Conservation (phyloP, 768 basidiomycete species). For the Leccinellum luteum region DNA sequence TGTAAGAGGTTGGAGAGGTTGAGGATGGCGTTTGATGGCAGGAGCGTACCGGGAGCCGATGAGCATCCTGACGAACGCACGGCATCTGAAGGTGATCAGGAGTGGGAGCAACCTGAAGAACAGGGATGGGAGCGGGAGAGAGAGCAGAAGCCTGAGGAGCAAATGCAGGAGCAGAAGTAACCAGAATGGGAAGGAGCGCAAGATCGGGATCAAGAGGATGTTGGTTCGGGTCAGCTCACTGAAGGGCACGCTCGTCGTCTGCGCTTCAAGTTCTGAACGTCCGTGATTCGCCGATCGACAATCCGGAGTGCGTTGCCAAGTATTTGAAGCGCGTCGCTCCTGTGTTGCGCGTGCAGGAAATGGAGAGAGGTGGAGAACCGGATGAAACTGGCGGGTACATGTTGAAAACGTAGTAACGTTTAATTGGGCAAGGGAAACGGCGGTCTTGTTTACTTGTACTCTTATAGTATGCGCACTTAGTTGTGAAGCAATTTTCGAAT, state of each 20-base stretch:
- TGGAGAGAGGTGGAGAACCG: constrained; percentile 28
- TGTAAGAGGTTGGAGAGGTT: constrained; percentile 20
- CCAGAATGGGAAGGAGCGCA: neutral
- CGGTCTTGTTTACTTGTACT: constrained; percentile 3
- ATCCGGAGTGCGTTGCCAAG: constrained; percentile 25
- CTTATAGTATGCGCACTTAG: neutral
- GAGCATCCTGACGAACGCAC: neutral
- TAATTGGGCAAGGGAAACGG: too few species aligned
- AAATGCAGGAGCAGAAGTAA: neutral
- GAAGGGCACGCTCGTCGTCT: neutral
- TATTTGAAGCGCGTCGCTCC: constrained; percentile 26
- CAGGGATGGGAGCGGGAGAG: neutral
- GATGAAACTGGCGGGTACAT: constrained; percentile 13
- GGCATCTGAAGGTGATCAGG: neutral
- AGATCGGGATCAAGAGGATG: neutral
- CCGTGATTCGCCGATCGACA: constrained; percentile 25
- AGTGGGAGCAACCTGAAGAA: neutral
- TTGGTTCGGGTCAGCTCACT: neutral
- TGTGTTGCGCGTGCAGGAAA: constrained; percentile 23
- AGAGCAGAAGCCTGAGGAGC: neutral
- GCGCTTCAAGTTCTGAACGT: constrained; percentile 26
- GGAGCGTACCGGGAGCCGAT: neutral
- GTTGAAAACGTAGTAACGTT: neutral
- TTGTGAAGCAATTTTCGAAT: too few species aligned
- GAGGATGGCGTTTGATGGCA: constrained; percentile 26